Evolutionary conservation across 1,284 basidiomycete species (phyloP).

Genomic region (Ceratobasidium sp.): DNA sequence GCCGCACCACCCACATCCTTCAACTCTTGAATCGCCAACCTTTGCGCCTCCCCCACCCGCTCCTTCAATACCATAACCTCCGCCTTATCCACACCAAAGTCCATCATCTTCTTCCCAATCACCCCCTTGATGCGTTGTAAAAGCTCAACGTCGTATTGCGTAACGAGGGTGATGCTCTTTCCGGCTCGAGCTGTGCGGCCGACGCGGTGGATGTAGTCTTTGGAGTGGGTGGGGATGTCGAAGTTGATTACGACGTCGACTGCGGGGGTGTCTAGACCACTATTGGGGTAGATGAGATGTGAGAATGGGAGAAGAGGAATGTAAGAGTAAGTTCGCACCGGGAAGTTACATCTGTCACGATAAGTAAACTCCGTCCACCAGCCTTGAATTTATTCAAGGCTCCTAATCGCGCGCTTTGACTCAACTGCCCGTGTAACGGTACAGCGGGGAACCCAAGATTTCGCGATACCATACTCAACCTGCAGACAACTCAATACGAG

Average conservation of each 20-base stretch:
- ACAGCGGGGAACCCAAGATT: slow-evolving; percentile 95
- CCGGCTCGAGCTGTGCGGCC: slow-evolving; percentile 97
- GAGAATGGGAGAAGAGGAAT: slow-evolving; percentile 45
- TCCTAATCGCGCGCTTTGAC: slow-evolving; percentile 92
- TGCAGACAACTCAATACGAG: slow-evolving; percentile 14
- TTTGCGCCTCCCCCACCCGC: slow-evolving; percentile 89
- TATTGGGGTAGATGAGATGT: slow-evolving; percentile 53
- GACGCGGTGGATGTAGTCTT: slow-evolving; percentile 99
- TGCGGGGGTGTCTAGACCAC: slow-evolving; percentile 95
- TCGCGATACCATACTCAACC: slow-evolving; percentile 87
- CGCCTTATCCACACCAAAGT: slow-evolving; percentile 92
- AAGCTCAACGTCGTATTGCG: slow-evolving; percentile 98
- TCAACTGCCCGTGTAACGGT: slow-evolving; percentile 95
- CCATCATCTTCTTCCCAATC: slow-evolving; percentile 91
- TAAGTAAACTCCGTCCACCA: slow-evolving; percentile 90
- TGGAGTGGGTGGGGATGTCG: slow-evolving; percentile 97
- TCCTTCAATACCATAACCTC: slow-evolving; percentile 91
- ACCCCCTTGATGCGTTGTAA: slow-evolving; percentile 95
- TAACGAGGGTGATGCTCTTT: slow-evolving; percentile 95
- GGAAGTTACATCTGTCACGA: slow-evolving; percentile 95
- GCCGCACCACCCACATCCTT: slow-evolving; percentile 69
- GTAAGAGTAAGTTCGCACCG: slow-evolving; percentile 29
- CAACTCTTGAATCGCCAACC: slow-evolving; percentile 85
- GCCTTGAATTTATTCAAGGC: slow-evolving; percentile 98
- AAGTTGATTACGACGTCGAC: slow-evolving; percentile 99